Base-by-base conservation (phyloP, 768 basidiomycete genomes). In the Favolaschia claudopus region DNA sequence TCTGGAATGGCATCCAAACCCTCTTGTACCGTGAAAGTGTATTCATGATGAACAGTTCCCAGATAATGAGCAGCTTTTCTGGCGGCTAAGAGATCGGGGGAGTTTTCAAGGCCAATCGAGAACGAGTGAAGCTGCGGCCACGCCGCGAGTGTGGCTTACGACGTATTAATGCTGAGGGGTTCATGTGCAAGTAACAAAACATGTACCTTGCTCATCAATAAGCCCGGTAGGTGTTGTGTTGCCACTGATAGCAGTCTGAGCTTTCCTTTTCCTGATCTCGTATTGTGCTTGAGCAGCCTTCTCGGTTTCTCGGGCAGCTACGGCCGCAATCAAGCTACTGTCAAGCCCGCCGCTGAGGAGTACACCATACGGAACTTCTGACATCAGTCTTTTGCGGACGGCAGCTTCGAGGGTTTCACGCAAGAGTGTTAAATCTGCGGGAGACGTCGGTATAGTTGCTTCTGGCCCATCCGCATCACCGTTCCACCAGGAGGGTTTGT, bases 101-200 rank as follows among this genome's bases (percentile, higher is more conserved):
- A 96, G 76, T 93, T 88, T 69, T 93, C 91, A 37, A 99, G 82
- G 58, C 97, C 97, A 64, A 99, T 89, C 8, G 96, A 95, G 79
- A 99, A 99, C 3, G 97, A 99, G 76, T 99, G 97, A 12, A 99
- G 81, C 72, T 92, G 92, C 1, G 97, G 96, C 97, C 96, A 99
- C 15, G 92, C 79, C 45, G 89, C 88, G 34, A 96, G 83, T 20
- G 89, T 87, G 29, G 83, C 91, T 91, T 62, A 20, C 40, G 38
- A 42, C 43, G 8, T 29, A 58, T 45, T 63, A 47, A 58, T 55
- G 17, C 64, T 56, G n/a, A n/a, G n/a, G n/a, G n/a, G n/a, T 12
- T 53, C 53, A 17, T 27, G 45, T 19, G 17, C 14, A 20, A 19
- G 6, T 20, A 9, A 34, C 12, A 24, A 46, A 33, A 58, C 9